Evolutionary conservation across 2,329 filamentous ascomycete species (phyloP), one percentile per base, ranked within the genome.

Genomic region (Penicillium hesseltinei): DNA sequence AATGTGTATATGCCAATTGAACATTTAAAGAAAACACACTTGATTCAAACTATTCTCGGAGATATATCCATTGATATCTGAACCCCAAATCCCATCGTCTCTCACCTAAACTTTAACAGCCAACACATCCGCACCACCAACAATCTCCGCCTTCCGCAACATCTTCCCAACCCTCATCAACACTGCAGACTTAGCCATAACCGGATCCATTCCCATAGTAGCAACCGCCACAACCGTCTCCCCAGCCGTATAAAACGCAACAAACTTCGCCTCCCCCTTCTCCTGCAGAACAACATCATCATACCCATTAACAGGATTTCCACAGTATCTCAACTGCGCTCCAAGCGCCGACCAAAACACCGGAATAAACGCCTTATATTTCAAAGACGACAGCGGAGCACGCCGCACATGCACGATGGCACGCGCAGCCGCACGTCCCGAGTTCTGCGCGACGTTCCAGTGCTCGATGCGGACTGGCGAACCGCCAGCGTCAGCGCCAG

Each of bases 401-500:
- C 64, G 60, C 19, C 63, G 60, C 0, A 88, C 83, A 67, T 88
- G 81, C 64, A 86, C 83, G 69, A 99, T 96, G 66, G 90, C 85
- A 51, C 81, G 81, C 2, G 92, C 94, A 1, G 89, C 93, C 25
- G 84, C 82, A 43, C 93, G 89, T 3, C 94, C 94, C 2, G 90
- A 82, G 69, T 97, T 97, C 71, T 97, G 94, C 5, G 94, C 94
- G 3, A 99, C 94, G 75, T 97, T 93, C 94, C 94, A 99, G 74
- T 99, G 94, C 80, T 99, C 94, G 70, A 97, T 97, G 62, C 94
- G 88, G 0, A 89, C 85, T 19, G 83, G 82, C 7, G 50, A 36
- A 3, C 49, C 42, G 44, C 81, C 82, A 61, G 90, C 91, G 17
- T 88, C 82, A 27, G 91, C 88, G 25, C 90, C 92, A 0, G 94